phyloP scores from a whole-genome alignment of 345 rosid genomes.

The Linum trigynum region DNA sequence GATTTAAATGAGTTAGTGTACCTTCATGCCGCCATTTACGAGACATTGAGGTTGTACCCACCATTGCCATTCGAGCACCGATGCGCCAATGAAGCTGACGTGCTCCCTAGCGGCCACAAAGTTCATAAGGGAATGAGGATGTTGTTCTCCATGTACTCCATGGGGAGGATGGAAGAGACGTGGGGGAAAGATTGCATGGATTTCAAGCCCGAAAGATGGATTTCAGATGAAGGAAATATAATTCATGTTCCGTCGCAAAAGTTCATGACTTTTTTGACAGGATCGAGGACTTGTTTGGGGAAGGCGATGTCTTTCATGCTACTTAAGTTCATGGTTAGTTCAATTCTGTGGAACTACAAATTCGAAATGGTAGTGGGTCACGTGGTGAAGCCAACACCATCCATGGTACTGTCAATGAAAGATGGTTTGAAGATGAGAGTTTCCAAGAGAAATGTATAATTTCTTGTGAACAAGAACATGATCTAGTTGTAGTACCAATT shows the following conservation, averaged over 20 bases:
- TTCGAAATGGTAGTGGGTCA: conserved; percentile 10
- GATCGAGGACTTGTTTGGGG: conserved; percentile 23
- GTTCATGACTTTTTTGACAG: conserved; percentile 14
- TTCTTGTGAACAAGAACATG: too few relatives aligned
- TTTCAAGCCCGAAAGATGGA: conserved; percentile 30
- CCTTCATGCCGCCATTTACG: conserved; percentile 23
- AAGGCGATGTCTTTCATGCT: conserved; percentile 12
- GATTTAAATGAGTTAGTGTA: conserved; percentile 11
- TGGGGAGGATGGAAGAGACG: conserved; percentile 19
- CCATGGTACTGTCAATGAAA: conserved; percentile 12
- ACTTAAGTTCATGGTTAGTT: conserved; percentile 10
- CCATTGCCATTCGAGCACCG: conserved; percentile 17
- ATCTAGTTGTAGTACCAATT: too few relatives aligned
- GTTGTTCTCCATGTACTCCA: conserved; percentile 13
- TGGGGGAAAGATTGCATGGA: conserved; percentile 30
- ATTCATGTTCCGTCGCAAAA: conserved; percentile 18
- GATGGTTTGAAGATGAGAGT: conserved; percentile 5
- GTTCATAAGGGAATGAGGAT: conserved; percentile 6
- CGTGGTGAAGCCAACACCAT: conserved; percentile 3
- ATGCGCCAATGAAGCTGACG: conserved; percentile 10
- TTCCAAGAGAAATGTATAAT: not conserved
- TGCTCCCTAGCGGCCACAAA: conserved; percentile 23
- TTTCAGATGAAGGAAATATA: conserved; percentile 15
- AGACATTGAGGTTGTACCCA: conserved; percentile 22
- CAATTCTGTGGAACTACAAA: conserved; percentile 12